Evolutionary conservation across 2,329 filamentous ascomycete genomes (phyloP), one percentile per base, ranked within the genome.

Genomic region (Fusarium nanum): DNA sequence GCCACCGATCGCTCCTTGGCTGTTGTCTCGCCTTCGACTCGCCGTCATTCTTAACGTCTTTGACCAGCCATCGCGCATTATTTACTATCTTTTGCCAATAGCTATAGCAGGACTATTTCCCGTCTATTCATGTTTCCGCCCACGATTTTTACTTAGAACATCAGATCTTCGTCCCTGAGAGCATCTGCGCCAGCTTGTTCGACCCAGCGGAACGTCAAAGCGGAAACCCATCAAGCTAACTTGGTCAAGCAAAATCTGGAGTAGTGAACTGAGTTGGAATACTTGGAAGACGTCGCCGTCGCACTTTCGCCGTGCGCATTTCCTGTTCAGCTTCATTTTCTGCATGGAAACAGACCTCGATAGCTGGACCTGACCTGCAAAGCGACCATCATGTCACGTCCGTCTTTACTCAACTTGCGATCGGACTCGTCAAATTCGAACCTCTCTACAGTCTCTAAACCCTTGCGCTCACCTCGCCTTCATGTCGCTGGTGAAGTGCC

Each of bases 401-500:
- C 89, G 40, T 84, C 84, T 62, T 82, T 87, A 68, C 83, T 90
- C 76, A 88, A 92, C 75, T 78, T 88, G 73, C 86, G 88, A 77
- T 85, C 87, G 58, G 82, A 84, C 63, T 89, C 89, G 40, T 82
- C 86, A 54, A 81, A 84, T 27, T 87, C 87, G 18, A 78, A 80
- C 57, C 69, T 76, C 23, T 82, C 82, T 52, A 73, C 81, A 13
- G 76, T 83, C 56, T 83, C 86, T 20, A 85, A 85, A 57, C 86
- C 88, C n/a, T 80, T 91, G 34, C 85, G 86, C 69, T 94, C 92
- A n/a, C 92, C 92, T 44, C 90, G 92, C 67, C 83, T 93, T 63
- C 91, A 94, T 79, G 86, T 92, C 60, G 91, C 92, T 60, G 93
- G 93, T 67, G 92, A 95, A 74, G 87, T 92, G 2, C 95, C 96